Evolutionary conservation across 352 stramenopile genomes (phyloP), one percentile per base, ranked within the genome.

Genomic region (Elongisporangium anandrum): DNA sequence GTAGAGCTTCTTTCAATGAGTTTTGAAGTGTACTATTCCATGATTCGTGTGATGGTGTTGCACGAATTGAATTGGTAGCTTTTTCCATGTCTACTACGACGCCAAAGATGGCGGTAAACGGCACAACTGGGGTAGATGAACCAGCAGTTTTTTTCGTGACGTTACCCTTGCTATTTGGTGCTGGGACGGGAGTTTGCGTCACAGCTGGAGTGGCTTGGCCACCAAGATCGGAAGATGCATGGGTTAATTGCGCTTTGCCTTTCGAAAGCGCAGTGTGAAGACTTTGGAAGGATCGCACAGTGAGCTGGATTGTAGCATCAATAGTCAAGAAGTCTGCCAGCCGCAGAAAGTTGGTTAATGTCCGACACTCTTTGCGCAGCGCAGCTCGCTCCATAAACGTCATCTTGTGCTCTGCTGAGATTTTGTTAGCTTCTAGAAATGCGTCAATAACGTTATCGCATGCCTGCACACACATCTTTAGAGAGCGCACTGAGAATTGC

Each of bases 321-420:
- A 95, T 92, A 4, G 94, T 94, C 20, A 97, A 60, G 45, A 98
- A 97, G 65, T 98, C 94, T 10, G 90, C 87, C 7, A 98, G 74
- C 0, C 91, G 84, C 12, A 98, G 57, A 59, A 98, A 98, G 45
- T 94, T 92, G 2, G 91, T 97, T 19, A 98, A 68, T 41, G 79
- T 91, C 4, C 88, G 86, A 61, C 94, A 98, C 54, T 98, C 89
- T 47, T 92, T 94, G 3, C 94, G 83, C 45, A 98, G 61, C 3
- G 87, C 85, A 1, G 95, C 94, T 17, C 92, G 75, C 68, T 98
- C 94, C 94, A 98, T 98, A 66, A 98, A 98, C 6, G 92, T 98
- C 94, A 98, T 98, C 50, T 95, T 97, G 68, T 97, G 89, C 51
- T 97, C 88, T 0, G 90, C 75, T 0, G 88, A 84, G 65, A 98